Conservation (phyloP, 2,329 filamentous ascomycete genomes). For the Elsinoe perseae region DNA sequence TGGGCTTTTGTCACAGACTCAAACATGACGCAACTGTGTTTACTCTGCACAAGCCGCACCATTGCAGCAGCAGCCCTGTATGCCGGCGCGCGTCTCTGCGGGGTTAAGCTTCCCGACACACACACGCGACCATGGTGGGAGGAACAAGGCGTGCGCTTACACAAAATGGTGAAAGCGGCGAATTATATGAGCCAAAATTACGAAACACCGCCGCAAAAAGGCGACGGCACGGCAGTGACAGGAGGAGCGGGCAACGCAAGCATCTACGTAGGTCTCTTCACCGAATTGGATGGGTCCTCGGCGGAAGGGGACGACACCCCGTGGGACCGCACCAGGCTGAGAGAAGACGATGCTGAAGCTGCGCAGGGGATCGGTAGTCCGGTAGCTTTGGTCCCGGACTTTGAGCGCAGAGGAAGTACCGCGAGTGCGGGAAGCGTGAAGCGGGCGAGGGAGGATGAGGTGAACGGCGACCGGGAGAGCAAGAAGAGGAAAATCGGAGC, state of each 20-base stretch:
- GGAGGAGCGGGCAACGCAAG: slow-evolving; percentile 33
- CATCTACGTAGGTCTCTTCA: slow-evolving; percentile 41
- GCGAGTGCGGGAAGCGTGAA: slow-evolving; percentile 26
- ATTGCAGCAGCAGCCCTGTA: slow-evolving; percentile 83
- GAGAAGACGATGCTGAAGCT: slow-evolving; percentile 28
- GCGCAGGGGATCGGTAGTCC: slow-evolving; percentile 21
- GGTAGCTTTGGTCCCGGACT: slow-evolving; percentile 4
- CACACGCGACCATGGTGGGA: slow-evolving; percentile 83
- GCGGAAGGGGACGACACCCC: slow-evolving; percentile 18
- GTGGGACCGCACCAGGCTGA: slow-evolving; percentile 29
- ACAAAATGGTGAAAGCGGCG: slow-evolving; percentile 64
- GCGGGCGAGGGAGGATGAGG: slow-evolving; percentile 22
- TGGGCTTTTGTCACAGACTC: slow-evolving; percentile 95
- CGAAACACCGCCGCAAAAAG: slow-evolving; percentile 33
- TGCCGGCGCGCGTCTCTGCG: slow-evolving; percentile 69
- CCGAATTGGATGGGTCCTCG: slow-evolving; percentile 16
- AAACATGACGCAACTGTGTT: slow-evolving; percentile 72
- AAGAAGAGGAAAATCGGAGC: slow-evolving; percentile 16
- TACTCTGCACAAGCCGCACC: slow-evolving; percentile 69
- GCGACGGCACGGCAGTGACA: slow-evolving; percentile 22
- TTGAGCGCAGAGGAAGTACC: slow-evolving; percentile 22
- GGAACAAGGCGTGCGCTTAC: slow-evolving; percentile 61
- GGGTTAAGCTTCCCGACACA: slow-evolving; percentile 66
- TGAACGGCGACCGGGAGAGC: slow-evolving; percentile 16
- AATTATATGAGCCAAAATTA: slow-evolving; percentile 60